Evolutionary conservation across 345 rosid species (phyloP).

Genomic region (Anacardium occidentale): DNA sequence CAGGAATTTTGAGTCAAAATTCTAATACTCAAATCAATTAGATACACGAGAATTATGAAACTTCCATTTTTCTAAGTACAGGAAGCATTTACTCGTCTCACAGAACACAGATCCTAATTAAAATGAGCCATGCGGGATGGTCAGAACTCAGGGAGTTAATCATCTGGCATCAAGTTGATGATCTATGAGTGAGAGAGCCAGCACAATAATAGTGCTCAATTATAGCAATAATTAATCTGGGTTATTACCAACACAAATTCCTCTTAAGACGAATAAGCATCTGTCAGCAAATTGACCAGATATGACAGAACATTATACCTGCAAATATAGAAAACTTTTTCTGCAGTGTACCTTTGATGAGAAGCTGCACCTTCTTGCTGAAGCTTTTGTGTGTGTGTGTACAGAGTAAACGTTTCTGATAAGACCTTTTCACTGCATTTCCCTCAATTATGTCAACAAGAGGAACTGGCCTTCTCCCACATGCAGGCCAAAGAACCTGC

Average conservation of each 20-base stretch:
- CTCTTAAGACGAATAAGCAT: background rate
- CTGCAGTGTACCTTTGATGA: conserved; percentile 69
- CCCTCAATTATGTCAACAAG: conserved; percentile 87
- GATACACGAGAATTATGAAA: background rate
- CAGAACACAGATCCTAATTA: background rate
- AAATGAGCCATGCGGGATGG: background rate
- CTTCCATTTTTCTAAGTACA: background rate
- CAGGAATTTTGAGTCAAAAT: background rate
- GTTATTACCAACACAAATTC: background rate
- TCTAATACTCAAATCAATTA: background rate
- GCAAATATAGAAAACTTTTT: conserved; percentile 75
- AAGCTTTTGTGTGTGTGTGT: conserved; percentile 91
- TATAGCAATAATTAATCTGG: background rate
- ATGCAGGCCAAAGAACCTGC: conserved; percentile 84
- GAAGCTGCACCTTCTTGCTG: conserved; percentile 81
- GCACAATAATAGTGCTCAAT: background rate
- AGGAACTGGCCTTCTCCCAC: conserved; percentile 88
- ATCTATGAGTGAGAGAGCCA: no score
- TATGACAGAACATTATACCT: conserved; percentile 45
- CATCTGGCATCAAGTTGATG: background rate
- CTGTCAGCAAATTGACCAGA: background rate
- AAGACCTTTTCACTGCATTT: conserved; percentile 74
- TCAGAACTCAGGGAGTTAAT: background rate
- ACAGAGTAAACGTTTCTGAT: conserved; percentile 80
- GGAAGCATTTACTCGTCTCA: background rate